A percentile compares a stretch with the other conserved stretches of the same genome.
Evolutionary conservation across 2,329 filamentous ascomycete genomes (phyloP).

Genomic region (Penicillium sp.): DNA sequence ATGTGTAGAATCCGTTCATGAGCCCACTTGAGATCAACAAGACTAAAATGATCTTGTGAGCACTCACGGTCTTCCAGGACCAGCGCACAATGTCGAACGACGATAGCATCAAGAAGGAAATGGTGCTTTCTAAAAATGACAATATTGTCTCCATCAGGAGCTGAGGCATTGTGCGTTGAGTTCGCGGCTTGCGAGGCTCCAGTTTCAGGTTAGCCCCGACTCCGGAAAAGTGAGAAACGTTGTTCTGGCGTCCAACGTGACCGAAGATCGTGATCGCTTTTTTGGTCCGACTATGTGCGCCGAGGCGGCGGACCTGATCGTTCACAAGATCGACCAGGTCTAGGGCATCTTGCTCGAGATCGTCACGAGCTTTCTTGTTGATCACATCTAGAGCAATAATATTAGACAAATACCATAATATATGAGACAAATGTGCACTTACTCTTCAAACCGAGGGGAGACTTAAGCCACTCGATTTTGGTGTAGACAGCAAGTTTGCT

Average conservation of each 20-base stretch:
- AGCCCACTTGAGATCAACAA: slow-evolving; percentile 71
- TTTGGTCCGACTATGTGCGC: slow-evolving; percentile 52
- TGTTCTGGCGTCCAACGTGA: slow-evolving; percentile 50
- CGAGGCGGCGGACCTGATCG: slow-evolving; percentile 53
- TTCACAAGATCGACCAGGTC: slow-evolving; percentile 56
- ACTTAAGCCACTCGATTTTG: slow-evolving; percentile 82
- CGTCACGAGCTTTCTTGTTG: slow-evolving; percentile 71
- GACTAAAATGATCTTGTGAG: slow-evolving; percentile 74
- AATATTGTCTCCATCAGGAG: slow-evolving; percentile 73
- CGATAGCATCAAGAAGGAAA: slow-evolving; percentile 78
- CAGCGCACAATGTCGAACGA: slow-evolving; percentile 68
- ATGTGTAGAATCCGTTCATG: slow-evolving; percentile 75
- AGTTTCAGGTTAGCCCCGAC: slow-evolving; percentile 38
- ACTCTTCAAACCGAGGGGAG: slow-evolving; percentile 57
- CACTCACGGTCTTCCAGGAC: slow-evolving; percentile 69
- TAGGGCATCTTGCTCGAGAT: slow-evolving; percentile 57
- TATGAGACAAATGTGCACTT: slow-evolving; percentile 20
- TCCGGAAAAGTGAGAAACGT: slow-evolving; percentile 43
- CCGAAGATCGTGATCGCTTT: slow-evolving; percentile 55
- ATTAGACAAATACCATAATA: slow-evolving; percentile 4
- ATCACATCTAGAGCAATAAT: slow-evolving; percentile 50
- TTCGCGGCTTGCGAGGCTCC: slow-evolving; percentile 61
- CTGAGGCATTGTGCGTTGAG: slow-evolving; percentile 63
- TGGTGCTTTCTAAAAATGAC: slow-evolving; percentile 75
- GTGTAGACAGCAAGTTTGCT: slow-evolving; percentile 90